A percentile compares a stretch with the other conserved stretches of the same genome.
These are phyloP conservation scores for Gracilaria vermiculophylla DNA, from an alignment of 23 red algal species.

Conservation along the genomic window DNA sequence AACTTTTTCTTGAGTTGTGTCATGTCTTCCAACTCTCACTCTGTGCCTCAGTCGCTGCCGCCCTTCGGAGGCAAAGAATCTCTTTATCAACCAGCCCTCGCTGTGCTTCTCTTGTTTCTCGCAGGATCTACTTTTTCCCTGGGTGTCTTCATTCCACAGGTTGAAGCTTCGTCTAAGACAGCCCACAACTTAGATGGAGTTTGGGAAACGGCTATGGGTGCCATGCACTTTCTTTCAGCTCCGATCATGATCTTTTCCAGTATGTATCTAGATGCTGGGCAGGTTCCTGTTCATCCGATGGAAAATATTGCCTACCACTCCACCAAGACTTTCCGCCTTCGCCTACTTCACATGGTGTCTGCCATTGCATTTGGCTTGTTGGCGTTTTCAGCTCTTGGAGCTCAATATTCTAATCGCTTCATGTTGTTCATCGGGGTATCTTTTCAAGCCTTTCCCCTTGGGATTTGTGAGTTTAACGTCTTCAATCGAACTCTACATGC, in stretches of 20 bases:
- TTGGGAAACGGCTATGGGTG: conserved; percentile 31
- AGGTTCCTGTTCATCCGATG: too few relatives aligned
- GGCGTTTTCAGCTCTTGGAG: neutral
- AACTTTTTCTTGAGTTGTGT: too few relatives aligned
- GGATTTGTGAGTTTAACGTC: neutral
- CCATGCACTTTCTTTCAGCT: conserved; percentile 42
- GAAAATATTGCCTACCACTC: too few relatives aligned
- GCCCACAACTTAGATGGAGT: neutral
- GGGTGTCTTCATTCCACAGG: conserved; percentile 6
- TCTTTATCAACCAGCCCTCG: too few relatives aligned
- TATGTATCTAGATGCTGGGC: neutral
- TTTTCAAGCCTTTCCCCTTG: conserved; percentile 31
- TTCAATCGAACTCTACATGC: neutral
- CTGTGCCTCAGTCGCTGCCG: too few relatives aligned
- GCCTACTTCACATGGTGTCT: neutral
- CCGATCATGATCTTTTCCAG: conserved; percentile 32
- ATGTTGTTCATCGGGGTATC: neutral
- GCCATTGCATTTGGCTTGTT: conserved; percentile 18
- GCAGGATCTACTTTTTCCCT: conserved; percentile 33
- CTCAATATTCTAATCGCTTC: neutral
- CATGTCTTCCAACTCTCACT: too few relatives aligned
- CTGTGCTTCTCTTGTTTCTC: conserved; percentile 10
- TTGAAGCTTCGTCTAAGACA: neutral
- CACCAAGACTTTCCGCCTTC: neutral
- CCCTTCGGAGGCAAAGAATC: too few relatives aligned